Percentiles rank a stretch among this genome's conserved stretches.
Conservation (phyloP, 1,139 yeast genomes). For the Scheffersomyces stambukii region DNA sequence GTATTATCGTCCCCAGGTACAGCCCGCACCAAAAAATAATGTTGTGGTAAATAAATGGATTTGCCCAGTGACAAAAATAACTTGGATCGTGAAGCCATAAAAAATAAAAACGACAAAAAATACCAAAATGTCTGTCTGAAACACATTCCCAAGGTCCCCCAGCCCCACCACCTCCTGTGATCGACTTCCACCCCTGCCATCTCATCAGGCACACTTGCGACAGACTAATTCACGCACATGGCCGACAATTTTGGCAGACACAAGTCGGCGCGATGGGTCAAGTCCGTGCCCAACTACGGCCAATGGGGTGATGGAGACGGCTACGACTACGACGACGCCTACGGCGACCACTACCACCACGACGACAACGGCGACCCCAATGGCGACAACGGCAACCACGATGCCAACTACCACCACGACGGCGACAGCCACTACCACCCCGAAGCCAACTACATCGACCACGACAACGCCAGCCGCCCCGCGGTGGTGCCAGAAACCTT, state of each 20-base stretch:
- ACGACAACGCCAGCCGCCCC: neutral
- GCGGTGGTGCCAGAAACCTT: conserved; percentile 10
- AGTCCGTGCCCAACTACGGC: conserved; percentile 54
- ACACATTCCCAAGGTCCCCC: too few species aligned
- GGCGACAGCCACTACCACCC: too few species aligned
- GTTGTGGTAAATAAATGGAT: too few species aligned
- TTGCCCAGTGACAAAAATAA: too few species aligned
- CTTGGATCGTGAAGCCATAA: neutral
- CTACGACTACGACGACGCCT: conserved; percentile 18
- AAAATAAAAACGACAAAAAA: conserved; percentile 1
- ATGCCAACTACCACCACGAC: too few species aligned
- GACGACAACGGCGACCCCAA: conserved; percentile 1
- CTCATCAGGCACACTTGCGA: neutral
- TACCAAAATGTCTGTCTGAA: too few species aligned
- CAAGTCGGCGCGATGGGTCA: conserved; percentile 62
- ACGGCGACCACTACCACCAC: conserved; percentile 7
- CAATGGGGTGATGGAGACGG: conserved; percentile 52
- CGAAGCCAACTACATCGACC: too few species aligned
- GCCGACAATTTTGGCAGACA: conserved; percentile 49
- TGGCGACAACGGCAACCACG: conserved; percentile 1
- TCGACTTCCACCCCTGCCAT: too few species aligned
- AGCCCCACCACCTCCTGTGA: too few species aligned
- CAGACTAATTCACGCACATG: conserved; percentile 16
- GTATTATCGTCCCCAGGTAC: too few species aligned
- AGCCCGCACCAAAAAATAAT: too few species aligned